phyloP scores from a whole-genome alignment of 1,284 basidiomycete species.

The Ustilago nuda region DNA sequence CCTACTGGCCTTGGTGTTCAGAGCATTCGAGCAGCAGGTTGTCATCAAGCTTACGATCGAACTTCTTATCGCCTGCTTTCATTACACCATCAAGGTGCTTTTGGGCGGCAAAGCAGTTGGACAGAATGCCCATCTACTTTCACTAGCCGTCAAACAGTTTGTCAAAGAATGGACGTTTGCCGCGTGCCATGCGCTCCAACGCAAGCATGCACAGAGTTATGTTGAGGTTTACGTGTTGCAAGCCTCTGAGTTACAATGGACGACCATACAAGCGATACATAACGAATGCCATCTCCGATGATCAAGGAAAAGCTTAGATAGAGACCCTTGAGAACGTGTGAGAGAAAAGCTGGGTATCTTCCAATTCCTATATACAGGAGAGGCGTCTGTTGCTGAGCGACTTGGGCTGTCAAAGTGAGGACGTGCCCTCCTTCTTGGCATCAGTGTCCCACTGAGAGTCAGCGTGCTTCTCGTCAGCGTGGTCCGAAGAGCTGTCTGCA shows the following conservation, averaged over 20 bases:
- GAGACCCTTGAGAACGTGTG: not conserved
- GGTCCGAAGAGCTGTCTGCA: conserved; percentile 29
- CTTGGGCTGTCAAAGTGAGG: conserved; percentile 28
- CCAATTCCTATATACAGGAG: not conserved
- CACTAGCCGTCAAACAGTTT: too few species aligned
- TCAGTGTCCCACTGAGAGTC: conserved; percentile 15
- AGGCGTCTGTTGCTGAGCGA: not conserved
- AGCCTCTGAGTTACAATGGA: conserved; percentile 2
- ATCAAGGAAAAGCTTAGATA: not conserved
- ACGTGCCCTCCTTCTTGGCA: conserved; percentile 30
- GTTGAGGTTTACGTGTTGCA: not conserved
- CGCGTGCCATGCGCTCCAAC: too few species aligned
- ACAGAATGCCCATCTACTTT: too few species aligned
- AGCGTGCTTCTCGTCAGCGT: conserved; percentile 39
- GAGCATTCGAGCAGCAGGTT: too few species aligned
- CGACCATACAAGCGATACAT: conserved; percentile 7
- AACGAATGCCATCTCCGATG: not conserved
- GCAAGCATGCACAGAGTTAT: too few species aligned
- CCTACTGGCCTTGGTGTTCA: too few species aligned
- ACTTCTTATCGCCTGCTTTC: too few species aligned
- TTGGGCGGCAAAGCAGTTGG: too few species aligned
- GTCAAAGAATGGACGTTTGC: too few species aligned
- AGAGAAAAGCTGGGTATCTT: conserved; percentile 13
- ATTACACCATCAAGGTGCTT: too few species aligned
- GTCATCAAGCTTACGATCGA: too few species aligned